A percentile compares a stretch with the other conserved stretches of the same genome.
These are phyloP conservation scores for Pyrenochaeta sp. DNA, from an alignment of 2,329 filamentous ascomycete species.

Conservation along the genomic window DNA sequence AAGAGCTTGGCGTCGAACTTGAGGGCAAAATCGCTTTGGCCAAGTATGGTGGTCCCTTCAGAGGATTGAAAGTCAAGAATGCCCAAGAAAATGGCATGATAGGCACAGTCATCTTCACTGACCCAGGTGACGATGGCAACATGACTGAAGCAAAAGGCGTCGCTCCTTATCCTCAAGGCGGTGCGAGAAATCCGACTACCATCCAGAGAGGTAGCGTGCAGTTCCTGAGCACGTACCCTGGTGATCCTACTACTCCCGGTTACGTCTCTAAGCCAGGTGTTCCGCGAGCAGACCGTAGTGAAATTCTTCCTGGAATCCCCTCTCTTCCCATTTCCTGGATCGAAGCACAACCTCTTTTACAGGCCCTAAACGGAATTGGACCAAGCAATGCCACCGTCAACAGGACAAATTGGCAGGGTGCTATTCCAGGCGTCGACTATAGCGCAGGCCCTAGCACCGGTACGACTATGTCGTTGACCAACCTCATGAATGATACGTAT, in stretches of 20 bases:
- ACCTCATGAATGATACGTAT: conserved; percentile 81
- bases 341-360: conserved; percentile 81
- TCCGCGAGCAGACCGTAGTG: conserved; percentile 71
- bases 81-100: conserved; percentile 56
- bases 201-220: conserved; percentile 57
- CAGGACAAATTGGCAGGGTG: conserved; percentile 48
- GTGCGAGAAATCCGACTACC: conserved; percentile 54
- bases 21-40: conserved; percentile 59
- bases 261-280: conserved; percentile 85
- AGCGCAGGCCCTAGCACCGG: conserved; percentile 60
- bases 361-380: conserved; percentile 82
- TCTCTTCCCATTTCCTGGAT: conserved; percentile 85
- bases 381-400: conserved; percentile 59
- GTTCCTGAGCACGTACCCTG: conserved; percentile 68
- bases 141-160: conserved; percentile 57
- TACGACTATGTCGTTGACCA: conserved; percentile 56
- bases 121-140: conserved; percentile 57
- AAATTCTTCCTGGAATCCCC: conserved; percentile 76
- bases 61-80: conserved; percentile 59
- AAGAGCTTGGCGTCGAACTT: conserved; percentile 51
- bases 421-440: conserved; percentile 45
- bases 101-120: conserved; percentile 55
- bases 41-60: conserved; percentile 55
- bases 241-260: conserved; percentile 55
- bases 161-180: conserved; percentile 51